These are phyloP conservation scores for Irpex sp. DNA, from an alignment of 1,284 basidiomycete genomes.

Conservation along the genomic window DNA sequence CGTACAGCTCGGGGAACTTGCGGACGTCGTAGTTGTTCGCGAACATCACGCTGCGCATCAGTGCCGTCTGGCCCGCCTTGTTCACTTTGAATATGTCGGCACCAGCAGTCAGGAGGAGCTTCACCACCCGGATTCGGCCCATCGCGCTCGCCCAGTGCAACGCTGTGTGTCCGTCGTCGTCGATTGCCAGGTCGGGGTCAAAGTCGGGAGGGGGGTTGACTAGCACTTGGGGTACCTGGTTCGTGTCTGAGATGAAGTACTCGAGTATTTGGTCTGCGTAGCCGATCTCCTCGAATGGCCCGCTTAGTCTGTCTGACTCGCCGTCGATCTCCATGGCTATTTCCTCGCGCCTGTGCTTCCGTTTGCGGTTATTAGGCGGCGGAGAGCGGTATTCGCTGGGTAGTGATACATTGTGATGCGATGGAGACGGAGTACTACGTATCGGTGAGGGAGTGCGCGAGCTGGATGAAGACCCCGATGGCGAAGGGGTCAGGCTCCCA, in stretches of 20 bases:
- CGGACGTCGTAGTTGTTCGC: constrained; percentile 99
- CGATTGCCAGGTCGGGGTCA: constrained; percentile 95
- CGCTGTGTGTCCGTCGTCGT: constrained; percentile 97
- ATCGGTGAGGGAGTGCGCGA: constrained; percentile 90
- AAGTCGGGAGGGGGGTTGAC: constrained; percentile 90
- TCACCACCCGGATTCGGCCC: constrained; percentile 96
- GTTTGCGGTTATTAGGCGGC: constrained; percentile 30
- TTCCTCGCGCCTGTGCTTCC: constrained; percentile 24
- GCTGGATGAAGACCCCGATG: constrained; percentile 81
- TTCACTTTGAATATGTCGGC: constrained; percentile 98
- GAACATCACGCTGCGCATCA: constrained; percentile 99
- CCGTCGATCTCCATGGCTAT: constrained; percentile 31
- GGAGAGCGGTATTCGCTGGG: constrained; percentile 38
- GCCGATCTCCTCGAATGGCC: constrained; percentile 43
- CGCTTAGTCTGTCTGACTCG: constrained; percentile 27
- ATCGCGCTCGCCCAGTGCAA: constrained; percentile 99
- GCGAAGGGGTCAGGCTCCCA: constrained; percentile 82
- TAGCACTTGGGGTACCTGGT: constrained; percentile 87
- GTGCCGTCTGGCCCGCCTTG: constrained; percentile 92
- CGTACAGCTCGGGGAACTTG: constrained; percentile 98
- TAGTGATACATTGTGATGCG: constrained; percentile 29
- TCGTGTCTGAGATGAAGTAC: constrained; percentile 98
- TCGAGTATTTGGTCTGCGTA: constrained; percentile 98
- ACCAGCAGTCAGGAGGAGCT: constrained; percentile 89
- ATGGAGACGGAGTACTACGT: constrained; percentile 45